Evolutionary conservation across 2,329 filamentous ascomycete genomes (phyloP), one percentile per base, ranked within the genome.

Genomic region (Rhinocladiella similis): DNA sequence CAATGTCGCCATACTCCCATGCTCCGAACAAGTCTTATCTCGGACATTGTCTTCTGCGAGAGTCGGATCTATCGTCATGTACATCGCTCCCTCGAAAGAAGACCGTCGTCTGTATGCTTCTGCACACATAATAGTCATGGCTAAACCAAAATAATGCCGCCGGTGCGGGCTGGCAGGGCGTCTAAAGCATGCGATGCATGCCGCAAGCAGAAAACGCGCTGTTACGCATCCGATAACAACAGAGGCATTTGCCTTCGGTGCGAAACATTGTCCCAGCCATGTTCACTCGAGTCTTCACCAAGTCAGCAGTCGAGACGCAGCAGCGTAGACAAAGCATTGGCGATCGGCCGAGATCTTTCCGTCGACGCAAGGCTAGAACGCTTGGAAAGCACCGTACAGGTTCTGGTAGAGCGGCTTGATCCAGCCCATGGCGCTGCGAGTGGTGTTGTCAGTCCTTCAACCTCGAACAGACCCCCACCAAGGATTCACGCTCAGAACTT

Each of bases 141-240:
- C 29, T 12, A 33, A 12, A 33, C 6, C 29, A 12, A 33, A 12
- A 39, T 41, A 22, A 53, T 53, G 41, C 50, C 50, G 9, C 50
- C 50, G 14, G 35, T 53, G 41, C 50, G 50, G 41, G 12, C 22
- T 6, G 50, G 50, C 16, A 25, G 50, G 22, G 50, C 50, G 5
- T 12, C 67, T 71, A 3, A 59, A 63, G 1, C 73, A n/a, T 75
- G 73, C 47, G 59, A 61, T 9, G 66, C 67, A 19, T 76, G 73
- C 60, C 66, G 72, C 18, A 75, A 73, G 59, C 70, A 72, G 33
- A 75, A 76, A 63, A 75, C 73, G n/a, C 64, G 73, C 55, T 75
- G 73, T 50, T 75, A 75, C 56, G 69, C 71, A 53, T 68, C 72
- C 2, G 61, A 64, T 10, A 57, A 57, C 42, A 58, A 61, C 0